A percentile compares a stretch with the other conserved stretches of the same genome.
These are phyloP conservation scores for Saturnispora quitensis DNA, from an alignment of 805 yeast genomes.

Conservation along the genomic window DNA sequence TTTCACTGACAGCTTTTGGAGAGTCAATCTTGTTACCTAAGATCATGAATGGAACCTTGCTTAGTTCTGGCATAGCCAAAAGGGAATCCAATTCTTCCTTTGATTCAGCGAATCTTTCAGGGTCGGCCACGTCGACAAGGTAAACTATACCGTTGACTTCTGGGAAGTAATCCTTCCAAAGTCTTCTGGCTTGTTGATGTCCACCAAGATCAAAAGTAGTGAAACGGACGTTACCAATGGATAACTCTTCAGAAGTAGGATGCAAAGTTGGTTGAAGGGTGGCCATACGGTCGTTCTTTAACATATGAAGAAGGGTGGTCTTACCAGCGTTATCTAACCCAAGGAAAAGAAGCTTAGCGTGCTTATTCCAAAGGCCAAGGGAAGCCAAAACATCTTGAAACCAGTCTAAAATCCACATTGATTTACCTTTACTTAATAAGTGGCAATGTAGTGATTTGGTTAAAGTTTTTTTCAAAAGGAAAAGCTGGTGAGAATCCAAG, in stretches of 20 bases:
- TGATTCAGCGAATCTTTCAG: constrained; percentile 90
- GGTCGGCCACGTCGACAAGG: constrained; percentile 94
- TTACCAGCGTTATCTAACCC: constrained; percentile 98
- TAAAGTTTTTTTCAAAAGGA: background rate
- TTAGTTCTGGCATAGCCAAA: constrained; percentile 85
- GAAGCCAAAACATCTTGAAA: constrained; percentile 70
- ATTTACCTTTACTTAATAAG: background rate
- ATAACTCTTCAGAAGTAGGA: constrained; percentile 96
- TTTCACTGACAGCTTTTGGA: constrained; percentile 89
- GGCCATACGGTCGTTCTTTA: constrained; percentile 93
- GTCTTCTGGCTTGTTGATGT: constrained; percentile 96
- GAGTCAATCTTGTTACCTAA: constrained; percentile 96
- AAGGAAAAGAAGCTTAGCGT: constrained; percentile 89
- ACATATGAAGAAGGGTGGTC: constrained; percentile 79
- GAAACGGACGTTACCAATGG: constrained; percentile 92
- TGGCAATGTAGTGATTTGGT: background rate
- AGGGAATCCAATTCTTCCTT: constrained; percentile 91
- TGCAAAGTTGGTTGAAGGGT: constrained; percentile 96
- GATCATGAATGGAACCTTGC: constrained; percentile 82
- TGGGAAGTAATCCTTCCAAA: constrained; percentile 99
- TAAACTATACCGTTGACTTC: constrained; percentile 97
- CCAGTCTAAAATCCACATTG: constrained; percentile 33
- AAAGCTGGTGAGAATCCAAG: background rate
- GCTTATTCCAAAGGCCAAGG: constrained; percentile 83
- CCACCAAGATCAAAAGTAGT: constrained; percentile 99